These are phyloP conservation scores for Claviceps humidiphila DNA, from an alignment of 2,329 filamentous ascomycete species.

Conservation along the genomic window DNA sequence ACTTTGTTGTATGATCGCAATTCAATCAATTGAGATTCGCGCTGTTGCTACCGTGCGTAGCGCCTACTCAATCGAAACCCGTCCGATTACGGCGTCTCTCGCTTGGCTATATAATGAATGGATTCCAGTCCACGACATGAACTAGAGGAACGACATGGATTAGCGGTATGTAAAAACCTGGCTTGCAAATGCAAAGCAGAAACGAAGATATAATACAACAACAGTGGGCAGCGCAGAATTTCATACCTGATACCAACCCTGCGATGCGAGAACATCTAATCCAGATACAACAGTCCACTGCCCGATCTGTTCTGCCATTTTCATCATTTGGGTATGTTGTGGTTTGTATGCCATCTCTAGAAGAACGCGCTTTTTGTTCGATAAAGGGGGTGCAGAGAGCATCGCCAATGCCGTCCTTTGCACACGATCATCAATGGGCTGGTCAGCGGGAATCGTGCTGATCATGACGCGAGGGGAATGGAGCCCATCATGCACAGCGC, in stretches of 20 bases:
- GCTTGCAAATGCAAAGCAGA: background rate
- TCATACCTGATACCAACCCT: constrained; percentile 74
- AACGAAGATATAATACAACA: background rate
- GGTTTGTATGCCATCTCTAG: constrained; percentile 98
- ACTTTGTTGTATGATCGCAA: no score
- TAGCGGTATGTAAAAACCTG: background rate
- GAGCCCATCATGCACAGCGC: constrained; percentile 33
- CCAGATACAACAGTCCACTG: constrained; percentile 80
- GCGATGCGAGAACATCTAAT: constrained; percentile 76
- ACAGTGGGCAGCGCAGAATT: constrained; percentile 7
- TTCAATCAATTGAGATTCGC: no score
- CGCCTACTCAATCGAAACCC: background rate
- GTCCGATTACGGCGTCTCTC: constrained; percentile 42
- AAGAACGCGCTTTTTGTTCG: constrained; percentile 42
- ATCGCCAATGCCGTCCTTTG: constrained; percentile 47
- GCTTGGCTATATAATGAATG: constrained; percentile 58
- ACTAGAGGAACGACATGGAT: constrained; percentile 29
- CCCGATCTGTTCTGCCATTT: constrained; percentile 55
- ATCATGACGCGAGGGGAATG: constrained; percentile 55
- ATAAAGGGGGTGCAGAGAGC: constrained; percentile 25
- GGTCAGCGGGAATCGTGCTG: constrained; percentile 82
- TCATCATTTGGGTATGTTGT: constrained; percentile 68
- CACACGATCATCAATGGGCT: constrained; percentile 62
- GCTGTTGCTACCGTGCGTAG: background rate
- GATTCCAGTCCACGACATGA: constrained; percentile 76